Percentiles rank a stretch among this genome's conserved stretches.
Conservation (phyloP, 2,329 filamentous ascomycete species). For the Macrophomina pseudophaseolina region DNA sequence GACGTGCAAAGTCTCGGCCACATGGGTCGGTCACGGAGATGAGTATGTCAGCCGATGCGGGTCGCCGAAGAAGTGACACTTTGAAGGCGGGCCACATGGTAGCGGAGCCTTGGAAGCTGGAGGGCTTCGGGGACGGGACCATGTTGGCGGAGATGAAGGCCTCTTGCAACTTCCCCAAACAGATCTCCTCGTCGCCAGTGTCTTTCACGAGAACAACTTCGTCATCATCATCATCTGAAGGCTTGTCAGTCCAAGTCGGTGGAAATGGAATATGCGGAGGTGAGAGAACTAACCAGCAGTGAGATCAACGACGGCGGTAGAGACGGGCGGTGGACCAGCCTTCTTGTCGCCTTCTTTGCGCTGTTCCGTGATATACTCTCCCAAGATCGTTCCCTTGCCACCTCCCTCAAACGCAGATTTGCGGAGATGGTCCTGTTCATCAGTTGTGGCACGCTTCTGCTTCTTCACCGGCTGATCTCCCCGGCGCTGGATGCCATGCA, state of each 20-base stretch:
- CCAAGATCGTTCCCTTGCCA: constrained; percentile 62
- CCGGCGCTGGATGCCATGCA: constrained; percentile 77
- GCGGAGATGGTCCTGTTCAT: constrained; percentile 44
- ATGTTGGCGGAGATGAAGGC: constrained; percentile 69
- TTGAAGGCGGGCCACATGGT: constrained; percentile 76
- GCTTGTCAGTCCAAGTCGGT: not conserved
- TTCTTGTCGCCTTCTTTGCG: constrained; percentile 58
- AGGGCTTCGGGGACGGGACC: constrained; percentile 72
- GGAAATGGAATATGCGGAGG: not conserved
- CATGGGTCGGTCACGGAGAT: constrained; percentile 78
- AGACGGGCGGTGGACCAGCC: constrained; percentile 34
- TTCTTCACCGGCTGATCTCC: constrained; percentile 62
- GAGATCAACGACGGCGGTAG: constrained; percentile 51
- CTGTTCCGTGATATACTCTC: constrained; percentile 60
- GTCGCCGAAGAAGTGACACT: constrained; percentile 67
- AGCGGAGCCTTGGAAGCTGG: constrained; percentile 63
- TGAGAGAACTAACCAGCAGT: constrained; percentile 36
- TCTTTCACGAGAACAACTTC: constrained; percentile 61
- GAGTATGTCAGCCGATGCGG: constrained; percentile 58
- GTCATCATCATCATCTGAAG: constrained; percentile 62
- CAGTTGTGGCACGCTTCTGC: constrained; percentile 34
- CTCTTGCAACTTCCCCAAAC: constrained; percentile 77
- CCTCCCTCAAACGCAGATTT: constrained; percentile 42
- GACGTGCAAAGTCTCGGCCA: constrained; percentile 72
- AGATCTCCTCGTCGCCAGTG: constrained; percentile 72